A percentile compares a stretch with the other conserved stretches of the same genome.
Evolutionary conservation across 495 filamentous ascomycete species (phyloP).

Genomic region (Aspergillus ellipticus): DNA sequence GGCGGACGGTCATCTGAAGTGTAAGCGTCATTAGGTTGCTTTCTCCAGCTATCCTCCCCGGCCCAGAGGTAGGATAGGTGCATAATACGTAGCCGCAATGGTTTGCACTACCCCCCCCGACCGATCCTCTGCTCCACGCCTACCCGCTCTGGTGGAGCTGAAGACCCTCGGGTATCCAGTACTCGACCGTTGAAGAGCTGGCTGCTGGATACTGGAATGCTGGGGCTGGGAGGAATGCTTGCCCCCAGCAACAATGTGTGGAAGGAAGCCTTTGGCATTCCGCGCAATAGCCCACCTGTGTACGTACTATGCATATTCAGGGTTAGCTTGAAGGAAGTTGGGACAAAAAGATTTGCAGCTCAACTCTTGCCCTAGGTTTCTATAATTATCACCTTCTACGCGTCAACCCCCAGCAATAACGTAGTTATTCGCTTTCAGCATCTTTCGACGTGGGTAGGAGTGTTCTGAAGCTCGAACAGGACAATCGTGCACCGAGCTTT

Average conservation of each 20-base stretch:
- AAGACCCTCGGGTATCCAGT: neutral
- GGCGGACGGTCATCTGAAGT: constrained; percentile 13
- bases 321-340: constrained; percentile 10
- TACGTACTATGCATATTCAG: constrained; percentile 1
- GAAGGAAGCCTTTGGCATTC: constrained; percentile 20
- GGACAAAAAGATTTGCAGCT: constrained; percentile 2
- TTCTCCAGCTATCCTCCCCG: constrained; percentile 19
- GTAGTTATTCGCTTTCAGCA: constrained; percentile 11
- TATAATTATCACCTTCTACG: constrained; percentile 20
- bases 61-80: constrained; percentile 9
- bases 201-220: constrained; percentile 27
- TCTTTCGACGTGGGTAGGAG: neutral
- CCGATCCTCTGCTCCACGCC: constrained; percentile 6
- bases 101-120: constrained; percentile 13
- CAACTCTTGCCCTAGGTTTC: constrained; percentile 8
- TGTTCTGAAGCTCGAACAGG: neutral
- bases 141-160: constrained; percentile 5
- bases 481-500: neutral
- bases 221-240: constrained; percentile 34
- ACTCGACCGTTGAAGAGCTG: constrained; percentile 11
- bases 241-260: constrained; percentile 33
- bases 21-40: constrained; percentile 37
- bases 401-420: neutral
- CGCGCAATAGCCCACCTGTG: constrained; percentile 14
- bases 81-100: constrained; percentile 17